Base-by-base conservation (phyloP, 345 rosid genomes). In the Hibiscus syriacus region DNA sequence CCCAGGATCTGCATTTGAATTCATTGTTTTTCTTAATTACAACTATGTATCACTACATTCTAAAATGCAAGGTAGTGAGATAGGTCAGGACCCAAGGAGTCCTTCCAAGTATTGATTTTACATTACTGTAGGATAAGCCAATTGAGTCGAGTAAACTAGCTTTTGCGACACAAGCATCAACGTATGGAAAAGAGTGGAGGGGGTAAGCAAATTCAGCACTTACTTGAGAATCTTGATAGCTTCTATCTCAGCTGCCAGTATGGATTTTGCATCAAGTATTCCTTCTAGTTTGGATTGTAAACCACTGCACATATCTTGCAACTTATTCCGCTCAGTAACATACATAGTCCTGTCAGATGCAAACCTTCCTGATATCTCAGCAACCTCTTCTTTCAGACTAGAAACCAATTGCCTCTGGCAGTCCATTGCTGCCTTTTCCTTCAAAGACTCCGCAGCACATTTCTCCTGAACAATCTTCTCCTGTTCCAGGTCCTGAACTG, bases 401-500 rank as follows among this genome's bases (percentile, higher is more conserved):
- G 46, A 64, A 70, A 86, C 81, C 68, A 93, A 74, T 76, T 89
- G 97, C 79, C 79, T 83, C 75, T 93, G 97, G 79, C 96, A 90
- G 36, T 85, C 87, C 82, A 85, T 81, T 36, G 87, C 89, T 52
- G 89, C 91, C 77, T 82, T 86, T 78, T 90, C 95, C 87, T 90
- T 90, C 78, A 75, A 68, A 55, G 50, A 25, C 73, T 86, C 87
- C 0, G 80, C 77, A 39, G 56, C 74, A n/a, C n/a, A n/a, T n/a
- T n/a, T n/a, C n/a, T n/a, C n/a, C n/a, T n/a, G n/a, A n/a, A n/a
- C n/a, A n/a, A 14, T 65, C 62, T 83, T 78, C 65, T 86, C 94
- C 76, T 81, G 55, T 74, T 93, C 92, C 77, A 93, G 60, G 2
- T 86, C 86, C 59, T 45, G 36, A 41, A 83, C 64, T n/a, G 74